A percentile compares a stretch with the other conserved stretches of the same genome.
phyloP scores from a whole-genome alignment of 2,329 filamentous ascomycete species.

The Penicillium digitatum region DNA sequence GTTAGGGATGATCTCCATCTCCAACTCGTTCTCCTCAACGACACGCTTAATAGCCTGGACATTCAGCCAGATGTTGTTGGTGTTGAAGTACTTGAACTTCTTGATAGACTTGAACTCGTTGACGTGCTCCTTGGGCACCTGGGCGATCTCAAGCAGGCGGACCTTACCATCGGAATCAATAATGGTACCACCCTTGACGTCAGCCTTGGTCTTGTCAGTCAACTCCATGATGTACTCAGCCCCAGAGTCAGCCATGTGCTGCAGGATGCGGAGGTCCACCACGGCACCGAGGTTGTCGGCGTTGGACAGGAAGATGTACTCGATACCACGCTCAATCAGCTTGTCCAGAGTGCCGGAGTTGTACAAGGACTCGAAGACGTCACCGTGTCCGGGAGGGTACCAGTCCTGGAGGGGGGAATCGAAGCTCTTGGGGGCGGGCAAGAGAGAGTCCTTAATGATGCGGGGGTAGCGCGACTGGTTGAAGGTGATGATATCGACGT shows the following conservation, averaged over 20 bases:
- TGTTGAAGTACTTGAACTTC: slow-evolving; percentile 99
- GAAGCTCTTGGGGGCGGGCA: slow-evolving; percentile 86
- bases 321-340: slow-evolving; percentile 89
- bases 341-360: slow-evolving; percentile 98
- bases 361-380: slow-evolving; percentile 99
- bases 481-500: slow-evolving; percentile 99
- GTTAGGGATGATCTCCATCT: slow-evolving; percentile 99
- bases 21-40: slow-evolving; percentile 95
- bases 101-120: slow-evolving; percentile 99
- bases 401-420: slow-evolving; percentile 89
- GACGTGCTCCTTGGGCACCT: slow-evolving; percentile 99
- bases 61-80: slow-evolving; percentile 99
- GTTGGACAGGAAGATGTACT: slow-evolving; percentile 98
- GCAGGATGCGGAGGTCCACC: slow-evolving; percentile 93
- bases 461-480: slow-evolving; percentile 98
- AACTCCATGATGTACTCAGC: slow-evolving; percentile 99
- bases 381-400: slow-evolving; percentile 98
- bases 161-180: slow-evolving; percentile 98
- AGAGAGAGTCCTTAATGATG: slow-evolving; percentile 95
- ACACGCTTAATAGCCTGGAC: slow-evolving; percentile 96
- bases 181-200: slow-evolving; percentile 99
- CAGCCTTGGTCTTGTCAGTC: slow-evolving; percentile 99
- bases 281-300: slow-evolving; percentile 98
- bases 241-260: slow-evolving; percentile 98
- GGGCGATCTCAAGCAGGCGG: slow-evolving; percentile 94